These are phyloP conservation scores for Lachancea mirantina DNA, from an alignment of 805 yeast species.

Conservation along the genomic window DNA sequence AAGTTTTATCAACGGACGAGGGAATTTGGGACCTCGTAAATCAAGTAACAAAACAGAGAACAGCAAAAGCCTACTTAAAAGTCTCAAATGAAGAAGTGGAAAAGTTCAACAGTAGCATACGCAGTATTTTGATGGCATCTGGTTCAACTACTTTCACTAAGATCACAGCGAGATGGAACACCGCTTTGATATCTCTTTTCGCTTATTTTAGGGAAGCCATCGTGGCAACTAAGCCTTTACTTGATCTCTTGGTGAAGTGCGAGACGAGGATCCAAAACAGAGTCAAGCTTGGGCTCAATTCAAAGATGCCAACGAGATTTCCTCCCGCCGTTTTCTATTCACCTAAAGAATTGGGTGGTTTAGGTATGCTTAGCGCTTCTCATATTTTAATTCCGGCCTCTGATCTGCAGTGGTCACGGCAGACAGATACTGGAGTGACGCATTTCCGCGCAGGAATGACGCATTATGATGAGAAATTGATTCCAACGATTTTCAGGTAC, in stretches of 20 bases:
- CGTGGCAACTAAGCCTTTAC: slow-evolving; percentile 65
- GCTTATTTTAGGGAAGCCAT: slow-evolving; percentile 93
- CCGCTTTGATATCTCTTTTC: slow-evolving; percentile 77
- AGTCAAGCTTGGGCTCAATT: slow-evolving; percentile 89
- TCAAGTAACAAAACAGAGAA: slow-evolving; percentile 66
- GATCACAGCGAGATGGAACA: slow-evolving; percentile 93
- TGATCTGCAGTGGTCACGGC: slow-evolving; percentile 84
- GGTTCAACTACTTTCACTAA: slow-evolving; percentile 95
- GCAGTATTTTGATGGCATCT: slow-evolving; percentile 89
- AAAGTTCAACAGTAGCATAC: slow-evolving; percentile 70
- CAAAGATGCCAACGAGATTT: slow-evolving; percentile 97
- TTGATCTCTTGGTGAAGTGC: slow-evolving; percentile 79
- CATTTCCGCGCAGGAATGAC: slow-evolving; percentile 94
- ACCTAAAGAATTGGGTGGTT: slow-evolving; percentile 94
- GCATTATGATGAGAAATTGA: slow-evolving; percentile 66
- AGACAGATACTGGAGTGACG: slow-evolving; percentile 89
- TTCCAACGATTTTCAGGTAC: slow-evolving; percentile 91
- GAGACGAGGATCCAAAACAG: slow-evolving; percentile 92
- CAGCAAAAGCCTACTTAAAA: slow-evolving; percentile 80
- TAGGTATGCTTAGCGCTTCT: slow-evolving; percentile 96
- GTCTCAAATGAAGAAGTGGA: slow-evolving; percentile 78
- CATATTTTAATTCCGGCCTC: slow-evolving; percentile 92
- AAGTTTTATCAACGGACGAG: slow-evolving; percentile 53
- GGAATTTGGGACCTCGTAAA: slow-evolving; percentile 88
- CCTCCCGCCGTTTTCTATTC: slow-evolving; percentile 99